A percentile compares a stretch with the other conserved stretches of the same genome.
These are phyloP conservation scores for Plectosphaerella cucumerina DNA, from an alignment of 2,329 filamentous ascomycete species.

Conservation along the genomic window DNA sequence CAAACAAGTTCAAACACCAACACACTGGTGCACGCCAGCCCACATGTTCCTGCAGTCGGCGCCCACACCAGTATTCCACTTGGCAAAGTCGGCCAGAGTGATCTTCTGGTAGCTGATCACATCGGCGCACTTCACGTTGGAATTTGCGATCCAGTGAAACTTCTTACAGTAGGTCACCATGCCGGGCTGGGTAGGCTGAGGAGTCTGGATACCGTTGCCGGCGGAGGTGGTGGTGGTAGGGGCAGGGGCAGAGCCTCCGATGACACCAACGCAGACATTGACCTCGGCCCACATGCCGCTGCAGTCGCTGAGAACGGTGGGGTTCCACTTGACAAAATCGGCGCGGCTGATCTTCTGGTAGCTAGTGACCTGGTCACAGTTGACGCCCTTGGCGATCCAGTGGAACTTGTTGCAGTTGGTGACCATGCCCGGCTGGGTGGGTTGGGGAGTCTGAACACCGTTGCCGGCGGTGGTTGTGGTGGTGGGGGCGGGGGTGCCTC, in stretches of 20 bases:
- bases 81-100: not conserved
- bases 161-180: not conserved
- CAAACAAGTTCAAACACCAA: too few relatives aligned
- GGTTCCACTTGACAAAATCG: slow-evolving; percentile 16
- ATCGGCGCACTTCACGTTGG: too few relatives aligned
- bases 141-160: not conserved
- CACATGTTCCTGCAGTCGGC: not conserved
- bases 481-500: slow-evolving; percentile 7
- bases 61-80: not conserved
- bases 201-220: not conserved
- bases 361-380: slow-evolving; percentile 8
- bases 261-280: slow-evolving; percentile 11
- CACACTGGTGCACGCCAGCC: too few relatives aligned
- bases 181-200: not conserved
- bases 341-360: not conserved
- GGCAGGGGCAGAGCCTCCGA: slow-evolving; percentile 2
- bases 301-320: slow-evolving; percentile 10
- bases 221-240: not conserved
- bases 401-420: slow-evolving; percentile 12
- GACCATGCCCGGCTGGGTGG: too few relatives aligned
- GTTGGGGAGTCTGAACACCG: slow-evolving; percentile 3
- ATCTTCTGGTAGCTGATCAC: too few relatives aligned
- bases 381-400: slow-evolving; percentile 1
- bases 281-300: slow-evolving; percentile 5
- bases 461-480: not conserved